A percentile compares a stretch with the other conserved stretches of the same genome.
These are phyloP conservation scores for Heliamphora pulchella DNA, from an alignment of 179 eudicot species.

Conservation along the genomic window DNA sequence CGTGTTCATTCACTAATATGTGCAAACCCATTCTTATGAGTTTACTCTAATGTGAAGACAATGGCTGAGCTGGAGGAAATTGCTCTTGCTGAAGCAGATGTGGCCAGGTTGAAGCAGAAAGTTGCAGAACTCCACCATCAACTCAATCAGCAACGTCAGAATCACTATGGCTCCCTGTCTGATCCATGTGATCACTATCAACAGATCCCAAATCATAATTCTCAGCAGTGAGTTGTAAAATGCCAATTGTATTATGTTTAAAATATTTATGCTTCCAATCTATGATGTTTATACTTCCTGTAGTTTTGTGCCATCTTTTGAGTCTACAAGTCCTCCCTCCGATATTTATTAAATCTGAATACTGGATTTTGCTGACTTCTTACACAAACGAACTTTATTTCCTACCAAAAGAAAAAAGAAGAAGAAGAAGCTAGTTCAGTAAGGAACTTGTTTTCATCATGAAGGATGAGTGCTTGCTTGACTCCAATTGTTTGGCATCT, in stretches of 20 bases:
- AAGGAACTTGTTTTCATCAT: background rate
- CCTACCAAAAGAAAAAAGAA: background rate
- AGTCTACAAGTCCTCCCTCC: too few species aligned
- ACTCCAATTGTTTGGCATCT: conserved; percentile 3
- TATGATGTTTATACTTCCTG: too few species aligned
- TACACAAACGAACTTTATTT: background rate
- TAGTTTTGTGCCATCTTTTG: background rate
- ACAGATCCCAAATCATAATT: conserved; percentile 30
- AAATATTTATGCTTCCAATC: background rate
- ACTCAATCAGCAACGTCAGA: conserved; percentile 91
- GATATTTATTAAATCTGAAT: background rate
- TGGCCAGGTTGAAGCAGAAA: conserved; percentile 92
- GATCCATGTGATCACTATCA: conserved; percentile 60
- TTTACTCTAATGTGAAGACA: conserved; percentile 47
- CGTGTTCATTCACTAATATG: background rate
- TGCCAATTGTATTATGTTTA: background rate
- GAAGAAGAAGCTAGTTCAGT: background rate
- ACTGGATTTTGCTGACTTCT: background rate
- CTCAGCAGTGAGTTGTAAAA: conserved; percentile 35
- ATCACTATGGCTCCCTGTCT: conserved; percentile 76
- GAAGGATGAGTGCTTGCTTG: background rate
- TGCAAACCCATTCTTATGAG: conserved; percentile 9
- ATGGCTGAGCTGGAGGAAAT: conserved; percentile 99
- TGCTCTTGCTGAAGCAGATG: conserved; percentile 99
- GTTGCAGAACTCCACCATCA: conserved; percentile 95